Base-by-base conservation (phyloP, 768 basidiomycete genomes). In the Phlegmacium glaucopus region DNA sequence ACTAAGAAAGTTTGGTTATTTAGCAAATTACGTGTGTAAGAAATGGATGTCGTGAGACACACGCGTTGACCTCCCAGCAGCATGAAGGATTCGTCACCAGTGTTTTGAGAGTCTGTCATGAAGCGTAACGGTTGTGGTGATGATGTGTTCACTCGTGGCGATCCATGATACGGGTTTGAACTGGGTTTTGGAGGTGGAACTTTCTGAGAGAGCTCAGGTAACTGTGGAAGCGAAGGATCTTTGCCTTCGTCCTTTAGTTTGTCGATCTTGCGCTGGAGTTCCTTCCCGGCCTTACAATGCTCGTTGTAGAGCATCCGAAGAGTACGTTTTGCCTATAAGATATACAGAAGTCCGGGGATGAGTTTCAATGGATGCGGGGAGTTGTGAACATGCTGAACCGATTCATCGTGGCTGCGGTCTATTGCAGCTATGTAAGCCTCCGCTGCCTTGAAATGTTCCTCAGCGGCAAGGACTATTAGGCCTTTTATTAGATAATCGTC, bases 51-150 rank as follows among this genome's bases (percentile, higher is more conserved):
- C 56, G 32, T 34, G 40, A 35, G 2, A 72, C 80, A 57, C 58
- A 89, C 87, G 55, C 82, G 77, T 61, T 90, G 89, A 13, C 87
- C 88, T 25, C 71, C 77, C 3, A 92, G 72, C 2, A 93, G 74
- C 90, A 93, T 90, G 57, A 92, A 93, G 0, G 90, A 92, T 60
- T 92, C 90, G 39, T 91, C 90, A 1, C 87, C 86, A 1, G 83
- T 79, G 50, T 79, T 78, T 52, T 76, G 72, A 25, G 79, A 78
- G 51, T 86, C 75, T 46, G 70, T 64, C 72, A 79, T 70, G 8
- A 68, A 68, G 17, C 71, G 69, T 9, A 68, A 42, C 17, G 61
- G 68, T 13, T 74, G 70, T 9, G 75, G 74, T 4, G 77, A 72
- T 26, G 79, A 77, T 13, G 77, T 72, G 3, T 71, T 73, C 1